A percentile compares a stretch with the other conserved stretches of the same genome.
Conservation (phyloP, 129 eudicot genomes). For the Flaveria brownii region DNA sequence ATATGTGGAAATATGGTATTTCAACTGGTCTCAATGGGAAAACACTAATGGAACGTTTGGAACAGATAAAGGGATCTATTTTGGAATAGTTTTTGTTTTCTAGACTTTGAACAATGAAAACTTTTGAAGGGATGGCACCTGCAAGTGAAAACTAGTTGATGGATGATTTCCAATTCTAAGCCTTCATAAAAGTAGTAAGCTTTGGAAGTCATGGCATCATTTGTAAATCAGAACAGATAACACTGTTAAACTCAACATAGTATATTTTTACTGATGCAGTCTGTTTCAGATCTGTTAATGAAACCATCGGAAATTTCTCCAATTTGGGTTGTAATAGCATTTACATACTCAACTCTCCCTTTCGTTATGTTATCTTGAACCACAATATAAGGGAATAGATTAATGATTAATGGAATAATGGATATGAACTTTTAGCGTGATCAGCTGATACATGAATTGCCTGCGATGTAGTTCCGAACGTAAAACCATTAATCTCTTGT, state of each 20-base stretch:
- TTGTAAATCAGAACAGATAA: background rate
- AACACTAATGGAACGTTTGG: background rate
- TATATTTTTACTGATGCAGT: background rate
- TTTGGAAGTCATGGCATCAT: background rate
- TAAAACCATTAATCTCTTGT: background rate
- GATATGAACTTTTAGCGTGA: background rate
- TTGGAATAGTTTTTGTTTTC: background rate
- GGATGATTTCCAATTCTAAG: background rate
- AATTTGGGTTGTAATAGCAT: background rate
- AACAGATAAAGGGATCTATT: background rate
- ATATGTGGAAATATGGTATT: conserved; percentile 2
- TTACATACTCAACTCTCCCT: background rate
- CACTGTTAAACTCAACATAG: background rate
- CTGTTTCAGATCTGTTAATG: background rate
- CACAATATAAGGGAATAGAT: background rate
- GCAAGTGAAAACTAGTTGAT: conserved; percentile 11
- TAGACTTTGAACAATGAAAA: background rate
- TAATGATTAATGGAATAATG: background rate
- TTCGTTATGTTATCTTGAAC: background rate
- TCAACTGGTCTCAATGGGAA: background rate
- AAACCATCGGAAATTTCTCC: background rate
- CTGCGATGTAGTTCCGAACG: background rate
- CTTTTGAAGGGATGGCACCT: conserved; percentile 7
- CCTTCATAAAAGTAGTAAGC: background rate
- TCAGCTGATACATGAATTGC: background rate